A percentile compares a stretch with the other conserved stretches of the same genome.
phyloP scores from a whole-genome alignment of 148 eudicot genomes.

The Nepenthes gracilis region DNA sequence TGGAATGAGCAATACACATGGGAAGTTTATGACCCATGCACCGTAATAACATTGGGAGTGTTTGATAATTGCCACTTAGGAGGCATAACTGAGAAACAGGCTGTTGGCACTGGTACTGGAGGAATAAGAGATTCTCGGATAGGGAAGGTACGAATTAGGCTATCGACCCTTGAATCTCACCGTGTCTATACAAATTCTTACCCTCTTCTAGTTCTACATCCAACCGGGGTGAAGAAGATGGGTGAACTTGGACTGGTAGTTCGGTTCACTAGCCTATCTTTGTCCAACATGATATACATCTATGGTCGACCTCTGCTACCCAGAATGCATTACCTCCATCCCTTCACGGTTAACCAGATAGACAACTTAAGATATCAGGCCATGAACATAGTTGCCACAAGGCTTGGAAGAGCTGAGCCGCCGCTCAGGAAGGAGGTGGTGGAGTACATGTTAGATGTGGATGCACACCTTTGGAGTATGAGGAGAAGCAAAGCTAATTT shows the following conservation, averaged over 20 bases:
- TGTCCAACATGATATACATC: conserved; percentile 51
- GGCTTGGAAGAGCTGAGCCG: conserved; percentile 15
- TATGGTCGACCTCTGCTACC: conserved; percentile 26
- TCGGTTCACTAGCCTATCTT: conserved; percentile 57
- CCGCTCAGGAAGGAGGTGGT: conserved; percentile 13
- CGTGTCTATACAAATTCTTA: conserved; percentile 57
- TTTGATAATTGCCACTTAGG: conserved; percentile 65
- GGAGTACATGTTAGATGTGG: conserved; percentile 13
- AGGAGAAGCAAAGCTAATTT: conserved; percentile 16
- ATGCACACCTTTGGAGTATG: conserved; percentile 15
- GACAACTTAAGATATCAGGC: conserved; percentile 15
- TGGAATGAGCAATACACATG: conserved; percentile 86
- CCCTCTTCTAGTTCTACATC: conserved; percentile 57
- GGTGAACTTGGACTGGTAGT: conserved; percentile 64
- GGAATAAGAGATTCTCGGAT: conserved; percentile 45
- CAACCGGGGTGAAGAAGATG: conserved; percentile 56
- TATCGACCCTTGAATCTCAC: conserved; percentile 59
- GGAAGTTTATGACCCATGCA: conserved; percentile 75
- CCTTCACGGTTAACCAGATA: conserved; percentile 11
- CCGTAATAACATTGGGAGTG: conserved; percentile 61
- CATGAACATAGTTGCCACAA: conserved; percentile 11
- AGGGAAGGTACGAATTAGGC: conserved; percentile 60
- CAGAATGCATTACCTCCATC: conserved; percentile 13
- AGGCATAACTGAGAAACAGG: conserved; percentile 5
- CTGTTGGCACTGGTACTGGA: conserved; percentile 12